Conservation (phyloP, 208 protist genomes). For the Phytomonas sp. region DNA sequence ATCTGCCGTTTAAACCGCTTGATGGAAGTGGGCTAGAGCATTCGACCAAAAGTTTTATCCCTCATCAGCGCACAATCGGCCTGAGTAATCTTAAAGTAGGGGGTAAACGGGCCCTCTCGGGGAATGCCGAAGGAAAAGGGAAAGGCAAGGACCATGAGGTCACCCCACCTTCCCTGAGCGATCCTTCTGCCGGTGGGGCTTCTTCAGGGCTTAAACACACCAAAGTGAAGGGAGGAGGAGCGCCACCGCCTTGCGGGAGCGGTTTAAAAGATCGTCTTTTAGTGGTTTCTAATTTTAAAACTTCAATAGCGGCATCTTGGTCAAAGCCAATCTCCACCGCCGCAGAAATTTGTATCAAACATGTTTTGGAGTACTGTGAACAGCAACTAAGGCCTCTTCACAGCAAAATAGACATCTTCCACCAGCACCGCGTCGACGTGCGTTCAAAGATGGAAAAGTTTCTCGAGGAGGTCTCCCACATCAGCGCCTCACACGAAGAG, state of each 20-base stretch:
- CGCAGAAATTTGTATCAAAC: constrained; percentile 22
- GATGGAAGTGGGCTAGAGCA: not conserved
- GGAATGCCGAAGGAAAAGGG: too few species aligned
- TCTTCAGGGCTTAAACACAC: too few species aligned
- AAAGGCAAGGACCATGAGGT: too few species aligned
- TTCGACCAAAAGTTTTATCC: constrained; percentile 13
- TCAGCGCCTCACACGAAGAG: not conserved
- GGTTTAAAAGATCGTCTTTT: not conserved
- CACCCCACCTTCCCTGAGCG: too few species aligned
- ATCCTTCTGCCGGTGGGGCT: too few species aligned
- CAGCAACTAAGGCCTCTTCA: constrained; percentile 42
- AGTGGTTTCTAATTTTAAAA: not conserved
- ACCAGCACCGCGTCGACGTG: constrained; percentile 30
- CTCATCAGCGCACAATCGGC: constrained; percentile 25
- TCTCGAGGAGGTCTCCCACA: constrained; percentile 9
- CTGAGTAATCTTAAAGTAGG: constrained; percentile 16
- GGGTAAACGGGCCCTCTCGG: too few species aligned
- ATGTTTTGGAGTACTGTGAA: constrained; percentile 45
- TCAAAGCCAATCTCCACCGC: not conserved
- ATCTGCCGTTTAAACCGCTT: constrained; percentile 10
- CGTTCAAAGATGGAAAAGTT: constrained; percentile 33
- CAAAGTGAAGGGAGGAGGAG: constrained; percentile 1
- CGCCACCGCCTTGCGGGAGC: constrained; percentile 1
- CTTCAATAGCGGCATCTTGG: not conserved
- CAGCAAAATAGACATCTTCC: constrained; percentile 39